phyloP scores from a whole-genome alignment of 169 alveolate genomes.

The Eimeria falciformis region DNA sequence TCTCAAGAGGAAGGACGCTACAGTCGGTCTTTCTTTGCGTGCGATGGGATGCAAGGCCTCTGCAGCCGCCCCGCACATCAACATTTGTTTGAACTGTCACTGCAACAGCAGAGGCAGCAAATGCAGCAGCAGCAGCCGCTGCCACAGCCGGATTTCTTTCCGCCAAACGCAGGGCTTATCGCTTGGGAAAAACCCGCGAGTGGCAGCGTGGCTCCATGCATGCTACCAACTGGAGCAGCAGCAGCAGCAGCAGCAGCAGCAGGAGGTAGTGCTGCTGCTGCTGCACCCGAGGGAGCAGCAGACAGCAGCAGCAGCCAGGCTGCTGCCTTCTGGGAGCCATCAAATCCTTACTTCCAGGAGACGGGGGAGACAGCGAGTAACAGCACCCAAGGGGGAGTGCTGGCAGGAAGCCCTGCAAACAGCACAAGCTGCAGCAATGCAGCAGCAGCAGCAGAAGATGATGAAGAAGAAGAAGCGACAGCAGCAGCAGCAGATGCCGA shows the following conservation, averaged over 20 bases:
- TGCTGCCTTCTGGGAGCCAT: background rate
- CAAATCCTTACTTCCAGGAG: too few species aligned
- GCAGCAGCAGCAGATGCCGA: background rate
- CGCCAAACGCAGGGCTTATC: background rate
- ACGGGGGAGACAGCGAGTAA: too few species aligned
- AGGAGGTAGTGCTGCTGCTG: background rate
- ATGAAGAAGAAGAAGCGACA: background rate
- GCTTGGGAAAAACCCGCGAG: too few species aligned
- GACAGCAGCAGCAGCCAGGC: background rate
- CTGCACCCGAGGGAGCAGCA: too few species aligned
- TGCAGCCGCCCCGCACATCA: too few species aligned
- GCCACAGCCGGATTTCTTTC: background rate
- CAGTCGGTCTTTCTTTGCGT: background rate
- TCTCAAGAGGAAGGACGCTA: background rate
- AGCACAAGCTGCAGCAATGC: background rate
- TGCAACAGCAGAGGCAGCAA: slow-evolving; percentile 5
- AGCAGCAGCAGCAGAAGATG: slow-evolving; percentile 38
- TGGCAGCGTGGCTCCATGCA: too few species aligned
- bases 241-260: background rate
- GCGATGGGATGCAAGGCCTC: too few species aligned
- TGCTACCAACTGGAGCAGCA: slow-evolving; percentile 15
- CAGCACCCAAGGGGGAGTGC: too few species aligned
- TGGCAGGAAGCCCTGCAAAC: too few species aligned
- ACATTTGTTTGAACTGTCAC: background rate
- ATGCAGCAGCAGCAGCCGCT: background rate